These are phyloP conservation scores for Echites panduratus DNA, from an alignment of 257 asterid species.

Conservation along the genomic window DNA sequence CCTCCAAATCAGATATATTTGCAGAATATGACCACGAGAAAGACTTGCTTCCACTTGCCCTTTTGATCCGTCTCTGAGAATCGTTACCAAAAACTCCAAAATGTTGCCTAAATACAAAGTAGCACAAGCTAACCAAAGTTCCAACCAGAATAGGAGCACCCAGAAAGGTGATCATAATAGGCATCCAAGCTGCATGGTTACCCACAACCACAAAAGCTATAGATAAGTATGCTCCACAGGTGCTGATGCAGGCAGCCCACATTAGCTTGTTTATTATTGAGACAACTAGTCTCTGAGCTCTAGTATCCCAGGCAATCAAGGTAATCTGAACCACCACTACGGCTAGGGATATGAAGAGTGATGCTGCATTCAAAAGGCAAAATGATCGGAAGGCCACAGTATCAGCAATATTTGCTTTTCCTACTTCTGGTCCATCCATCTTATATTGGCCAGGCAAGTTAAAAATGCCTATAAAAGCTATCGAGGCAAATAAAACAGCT, in stretches of 20 bases:
- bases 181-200: constrained; percentile 69
- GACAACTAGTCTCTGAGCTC: constrained; percentile 76
- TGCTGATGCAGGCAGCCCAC: constrained; percentile 97
- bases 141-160: constrained; percentile 85
- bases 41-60: constrained; percentile 86
- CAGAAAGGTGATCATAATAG: constrained; percentile 55
- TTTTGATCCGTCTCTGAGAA: constrained; percentile 76
- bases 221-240: constrained; percentile 86
- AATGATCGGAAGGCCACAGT: constrained; percentile 62
- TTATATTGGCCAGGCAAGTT: constrained; percentile 79
- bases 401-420: constrained; percentile 44
- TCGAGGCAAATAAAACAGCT: constrained; percentile 88
- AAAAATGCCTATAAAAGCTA: constrained; percentile 86
- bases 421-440: constrained; percentile 45
- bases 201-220: constrained; percentile 86
- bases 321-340: constrained; percentile 96
- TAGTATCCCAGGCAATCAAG: constrained; percentile 85
- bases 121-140: constrained; percentile 75
- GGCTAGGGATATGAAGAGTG: constrained; percentile 85
- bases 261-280: constrained; percentile 87
- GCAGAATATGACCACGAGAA: constrained; percentile 88
- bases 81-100: constrained; percentile 65
- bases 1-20: constrained; percentile 69
- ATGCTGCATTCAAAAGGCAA: constrained; percentile 72
- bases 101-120: constrained; percentile 88